Percentiles rank a stretch among this genome's conserved stretches.
Evolutionary conservation across 2,329 filamentous ascomycete species (phyloP).

Genomic region (Tolypocladium inflatum): DNA sequence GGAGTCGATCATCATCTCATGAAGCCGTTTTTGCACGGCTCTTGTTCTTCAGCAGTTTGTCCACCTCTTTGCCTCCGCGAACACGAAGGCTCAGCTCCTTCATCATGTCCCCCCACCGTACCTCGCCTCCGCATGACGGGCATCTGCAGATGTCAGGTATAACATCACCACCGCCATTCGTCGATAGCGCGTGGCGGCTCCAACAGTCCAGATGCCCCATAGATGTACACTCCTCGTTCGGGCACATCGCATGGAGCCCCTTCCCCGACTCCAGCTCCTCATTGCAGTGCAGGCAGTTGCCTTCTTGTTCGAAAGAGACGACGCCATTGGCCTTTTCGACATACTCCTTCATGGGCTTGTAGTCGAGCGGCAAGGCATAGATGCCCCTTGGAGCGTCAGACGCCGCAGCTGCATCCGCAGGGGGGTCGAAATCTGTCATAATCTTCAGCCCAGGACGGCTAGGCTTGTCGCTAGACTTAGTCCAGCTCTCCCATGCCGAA

Average conservation of each 20-base stretch:
- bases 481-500: constrained; percentile 55
- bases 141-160: constrained; percentile 63
- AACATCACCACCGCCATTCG: constrained; percentile 32
- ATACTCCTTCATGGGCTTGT: constrained; percentile 41
- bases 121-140: constrained; percentile 52
- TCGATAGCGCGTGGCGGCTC: constrained; percentile 39
- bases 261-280: constrained; percentile 32
- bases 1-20: background rate
- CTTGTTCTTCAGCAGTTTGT: constrained; percentile 53
- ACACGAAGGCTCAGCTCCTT: constrained; percentile 70
- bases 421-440: constrained; percentile 42
- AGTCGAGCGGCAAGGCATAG: constrained; percentile 44
- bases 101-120: constrained; percentile 70
- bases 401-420: constrained; percentile 3
- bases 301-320: constrained; percentile 46
- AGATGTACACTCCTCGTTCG: constrained; percentile 41
- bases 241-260: constrained; percentile 49
- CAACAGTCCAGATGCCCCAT: constrained; percentile 54
- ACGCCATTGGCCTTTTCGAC: constrained; percentile 45
- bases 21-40: constrained; percentile 15
- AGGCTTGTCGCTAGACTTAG: constrained; percentile 34
- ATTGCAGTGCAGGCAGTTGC: constrained; percentile 43
- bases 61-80: constrained; percentile 60
- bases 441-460: constrained; percentile 42
- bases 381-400: constrained; percentile 33